A percentile compares a stretch with the other conserved stretches of the same genome.
These are phyloP conservation scores for Fraxinus platypoda DNA, from an alignment of 305 asterid genomes.

Conservation along the genomic window DNA sequence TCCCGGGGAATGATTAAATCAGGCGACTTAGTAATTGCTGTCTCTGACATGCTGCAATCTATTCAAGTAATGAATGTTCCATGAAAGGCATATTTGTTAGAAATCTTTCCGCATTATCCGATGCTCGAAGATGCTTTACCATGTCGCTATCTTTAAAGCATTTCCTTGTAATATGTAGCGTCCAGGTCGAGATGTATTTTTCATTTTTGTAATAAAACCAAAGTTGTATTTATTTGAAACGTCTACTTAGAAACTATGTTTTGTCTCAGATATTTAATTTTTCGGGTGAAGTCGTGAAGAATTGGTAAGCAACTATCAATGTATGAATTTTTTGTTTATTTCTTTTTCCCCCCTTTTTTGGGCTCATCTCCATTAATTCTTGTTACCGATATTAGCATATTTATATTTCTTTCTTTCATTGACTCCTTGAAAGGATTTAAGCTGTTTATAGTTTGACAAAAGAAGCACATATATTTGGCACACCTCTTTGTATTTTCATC, in stretches of 20 bases:
- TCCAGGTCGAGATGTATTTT: constrained; percentile 16
- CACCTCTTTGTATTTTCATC: constrained; percentile 14
- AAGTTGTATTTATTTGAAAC: constrained; percentile 15
- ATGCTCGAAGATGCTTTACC: neutral
- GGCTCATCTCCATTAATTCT: neutral
- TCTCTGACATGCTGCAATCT: constrained; percentile 94
- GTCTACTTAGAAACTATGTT: constrained; percentile 14
- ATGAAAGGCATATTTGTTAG: constrained; percentile 26
- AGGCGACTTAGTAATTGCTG: constrained; percentile 92
- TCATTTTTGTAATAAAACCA: neutral
- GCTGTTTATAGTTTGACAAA: too few relatives aligned
- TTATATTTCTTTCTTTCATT: constrained; percentile 10
- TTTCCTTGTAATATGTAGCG: constrained; percentile 19
- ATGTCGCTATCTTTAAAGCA: neutral
- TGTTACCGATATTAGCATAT: constrained; percentile 15
- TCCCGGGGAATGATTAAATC: constrained; percentile 95
- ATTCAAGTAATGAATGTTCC: constrained; percentile 99
- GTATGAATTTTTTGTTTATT: neutral
- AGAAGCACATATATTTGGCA: constrained; percentile 27
- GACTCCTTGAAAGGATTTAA: constrained; percentile 25
- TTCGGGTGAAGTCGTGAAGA: too few relatives aligned
- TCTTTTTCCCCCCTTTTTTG: neutral
- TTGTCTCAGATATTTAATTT: neutral
- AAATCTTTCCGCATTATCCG: neutral
- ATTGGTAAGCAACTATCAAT: constrained; percentile 10